Percentiles rank a stretch among this genome's conserved stretches.
phyloP scores from a whole-genome alignment of 495 filamentous ascomycete species.

The Penicillium dipodomyicola region DNA sequence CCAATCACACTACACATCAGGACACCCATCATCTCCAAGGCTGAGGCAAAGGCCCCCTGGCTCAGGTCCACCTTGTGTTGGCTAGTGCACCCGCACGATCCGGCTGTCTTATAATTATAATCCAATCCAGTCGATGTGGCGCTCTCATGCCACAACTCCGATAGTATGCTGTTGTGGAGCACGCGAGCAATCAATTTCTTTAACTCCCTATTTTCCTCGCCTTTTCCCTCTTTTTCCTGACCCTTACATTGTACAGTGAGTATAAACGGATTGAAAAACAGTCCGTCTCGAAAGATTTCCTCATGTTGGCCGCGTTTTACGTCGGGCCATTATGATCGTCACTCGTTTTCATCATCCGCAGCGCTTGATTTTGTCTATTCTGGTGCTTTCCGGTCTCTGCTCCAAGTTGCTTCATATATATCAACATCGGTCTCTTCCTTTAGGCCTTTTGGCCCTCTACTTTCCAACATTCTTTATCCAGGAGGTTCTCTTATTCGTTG shows the following conservation, averaged over 20 bases:
- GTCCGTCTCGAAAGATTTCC: conserved; percentile 1
- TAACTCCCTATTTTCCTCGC: background rate
- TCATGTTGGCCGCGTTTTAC: background rate
- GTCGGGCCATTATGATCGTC: conserved; percentile 14
- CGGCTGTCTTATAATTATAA: conserved; percentile 1
- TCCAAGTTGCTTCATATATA: conserved; percentile 23
- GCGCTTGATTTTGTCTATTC: conserved; percentile 19
- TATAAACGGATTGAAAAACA: conserved; percentile 10
- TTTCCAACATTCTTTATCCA: conserved; percentile 24
- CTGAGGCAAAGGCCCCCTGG: conserved; percentile 1
- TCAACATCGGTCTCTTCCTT: conserved; percentile 17
- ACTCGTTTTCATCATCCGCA: conserved; percentile 14
- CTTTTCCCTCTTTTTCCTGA: background rate
- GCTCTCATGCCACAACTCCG: conserved; percentile 7
- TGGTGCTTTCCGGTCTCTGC: conserved; percentile 19
- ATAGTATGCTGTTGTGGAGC: conserved; percentile 8
- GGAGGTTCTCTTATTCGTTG: conserved; percentile 15
- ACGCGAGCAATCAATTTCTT: conserved; percentile 9
- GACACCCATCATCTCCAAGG: background rate
- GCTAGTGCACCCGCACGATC: conserved; percentile 5
- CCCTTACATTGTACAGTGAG: background rate
- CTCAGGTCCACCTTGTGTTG: conserved; percentile 5
- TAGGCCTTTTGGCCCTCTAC: conserved; percentile 18
- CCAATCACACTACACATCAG: background rate
- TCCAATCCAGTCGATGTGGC: conserved; percentile 3